Conservation (phyloP, 2,329 filamentous ascomycete species). For the Allantophomopsis lycopodina region DNA sequence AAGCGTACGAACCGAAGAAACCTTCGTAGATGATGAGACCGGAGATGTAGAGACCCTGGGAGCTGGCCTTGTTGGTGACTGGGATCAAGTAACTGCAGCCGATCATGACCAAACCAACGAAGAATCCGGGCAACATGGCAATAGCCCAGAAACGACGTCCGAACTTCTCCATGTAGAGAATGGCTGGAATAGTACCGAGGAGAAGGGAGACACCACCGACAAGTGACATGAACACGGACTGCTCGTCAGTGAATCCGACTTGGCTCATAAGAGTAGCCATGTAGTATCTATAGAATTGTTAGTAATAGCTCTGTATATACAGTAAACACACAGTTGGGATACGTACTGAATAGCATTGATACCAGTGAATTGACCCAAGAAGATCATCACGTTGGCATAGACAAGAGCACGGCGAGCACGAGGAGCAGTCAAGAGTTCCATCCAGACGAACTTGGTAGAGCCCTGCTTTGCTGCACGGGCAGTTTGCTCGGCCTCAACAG, state of each 20-base stretch:
- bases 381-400: conserved; percentile 57
- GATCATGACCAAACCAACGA: conserved; percentile 53
- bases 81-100: conserved; percentile 47
- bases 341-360: conserved; percentile 47
- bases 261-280: conserved; percentile 54
- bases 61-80: conserved; percentile 28
- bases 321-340: no score
- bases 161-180: conserved; percentile 59
- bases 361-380: conserved; percentile 57
- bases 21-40: conserved; percentile 57
- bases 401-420: conserved; percentile 51
- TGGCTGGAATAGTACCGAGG: conserved; percentile 52
- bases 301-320: no score
- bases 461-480: conserved; percentile 27
- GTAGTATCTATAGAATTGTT: conserved; percentile 33
- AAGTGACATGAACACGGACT: conserved; percentile 61
- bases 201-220: conserved; percentile 57
- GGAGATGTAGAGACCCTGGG: conserved; percentile 48
- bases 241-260: conserved; percentile 48
- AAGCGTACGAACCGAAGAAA: conserved; percentile 54
- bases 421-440: conserved; percentile 61
- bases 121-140: conserved; percentile 58
- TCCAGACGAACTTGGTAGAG: conserved; percentile 48
- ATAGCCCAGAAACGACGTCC: conserved; percentile 66
- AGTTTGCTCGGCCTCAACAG: conserved; percentile 41